A percentile compares a stretch with the other conserved stretches of the same genome.
phyloP scores from a whole-genome alignment of 306 rosid genomes.

The Trifolium subterraneum region DNA sequence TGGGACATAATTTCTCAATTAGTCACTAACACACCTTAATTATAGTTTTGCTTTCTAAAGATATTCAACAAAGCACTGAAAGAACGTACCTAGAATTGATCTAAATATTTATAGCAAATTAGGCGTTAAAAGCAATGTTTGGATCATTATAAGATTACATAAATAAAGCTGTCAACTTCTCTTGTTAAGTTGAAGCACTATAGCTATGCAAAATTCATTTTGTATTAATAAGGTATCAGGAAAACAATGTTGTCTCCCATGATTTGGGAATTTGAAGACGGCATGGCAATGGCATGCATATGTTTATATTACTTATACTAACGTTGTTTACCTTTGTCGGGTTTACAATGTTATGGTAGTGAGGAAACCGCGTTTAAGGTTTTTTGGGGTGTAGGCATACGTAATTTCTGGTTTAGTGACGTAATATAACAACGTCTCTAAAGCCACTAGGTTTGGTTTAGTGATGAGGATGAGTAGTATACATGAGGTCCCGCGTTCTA shows the following conservation, averaged over 20 bases:
- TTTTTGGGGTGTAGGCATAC: too few species aligned
- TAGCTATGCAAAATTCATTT: not conserved
- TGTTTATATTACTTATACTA: too few species aligned
- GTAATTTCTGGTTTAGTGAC: too few species aligned
- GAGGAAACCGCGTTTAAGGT: too few species aligned
- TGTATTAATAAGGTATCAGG: not conserved
- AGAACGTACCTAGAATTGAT: not conserved
- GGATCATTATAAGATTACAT: not conserved
- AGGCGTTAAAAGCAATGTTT: not conserved
- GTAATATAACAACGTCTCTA: too few species aligned
- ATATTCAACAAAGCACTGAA: constrained; percentile 59
- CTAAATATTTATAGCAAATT: constrained; percentile 34
- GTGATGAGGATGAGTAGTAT: too few species aligned
- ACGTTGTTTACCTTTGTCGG: too few species aligned
- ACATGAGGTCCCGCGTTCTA: too few species aligned
- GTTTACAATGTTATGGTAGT: too few species aligned
- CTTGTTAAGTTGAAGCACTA: not conserved
- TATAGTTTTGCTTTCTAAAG: constrained; percentile 37
- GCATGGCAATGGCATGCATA: not conserved
- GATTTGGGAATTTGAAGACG: constrained; percentile 31
- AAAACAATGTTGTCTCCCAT: not conserved
- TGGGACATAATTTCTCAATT: constrained; percentile 42
- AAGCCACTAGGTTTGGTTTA: too few species aligned
- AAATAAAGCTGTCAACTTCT: constrained; percentile 17
- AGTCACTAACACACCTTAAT: not conserved